Conservation (phyloP, 441 rosid genomes). For the Gossypium lobatum region DNA sequence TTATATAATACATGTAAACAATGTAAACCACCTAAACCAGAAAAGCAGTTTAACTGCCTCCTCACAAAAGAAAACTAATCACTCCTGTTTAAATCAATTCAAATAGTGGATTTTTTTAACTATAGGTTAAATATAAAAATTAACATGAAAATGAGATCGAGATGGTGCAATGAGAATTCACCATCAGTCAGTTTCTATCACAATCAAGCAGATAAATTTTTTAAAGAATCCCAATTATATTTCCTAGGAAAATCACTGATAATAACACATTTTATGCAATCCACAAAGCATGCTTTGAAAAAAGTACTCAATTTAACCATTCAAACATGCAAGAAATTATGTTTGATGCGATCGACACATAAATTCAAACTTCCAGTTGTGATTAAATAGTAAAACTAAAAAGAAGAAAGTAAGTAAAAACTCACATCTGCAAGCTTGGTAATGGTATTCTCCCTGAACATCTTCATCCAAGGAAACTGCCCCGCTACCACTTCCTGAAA, state of each 20-base stretch:
- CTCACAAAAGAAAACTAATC: not conserved
- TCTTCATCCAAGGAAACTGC: slow-evolving; percentile 83
- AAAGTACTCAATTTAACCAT: not conserved
- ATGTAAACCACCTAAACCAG: not conserved
- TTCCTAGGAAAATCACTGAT: not conserved
- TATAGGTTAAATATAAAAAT: not conserved
- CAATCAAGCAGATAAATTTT: not conserved
- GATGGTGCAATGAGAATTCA: not conserved
- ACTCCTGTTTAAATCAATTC: not conserved
- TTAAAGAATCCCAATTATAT: not conserved
- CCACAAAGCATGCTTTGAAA: not conserved
- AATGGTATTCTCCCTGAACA: slow-evolving; percentile 61
- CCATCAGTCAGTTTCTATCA: not conserved
- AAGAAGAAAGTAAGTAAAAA: not conserved
- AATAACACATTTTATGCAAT: not conserved
- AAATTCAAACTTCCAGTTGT: not conserved
- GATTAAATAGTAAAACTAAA: not conserved
- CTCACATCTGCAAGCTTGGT: slow-evolving; percentile 75
- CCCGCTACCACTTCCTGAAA: slow-evolving; percentile 57
- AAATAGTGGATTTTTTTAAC: not conserved
- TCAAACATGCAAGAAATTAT: not conserved
- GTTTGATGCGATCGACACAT: not conserved
- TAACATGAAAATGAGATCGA: not conserved
- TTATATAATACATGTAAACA: not conserved
- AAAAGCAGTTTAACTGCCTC: not conserved